Evolutionary conservation across 768 basidiomycete species (phyloP).

Genomic region (Dacryopinax primogenitus): DNA sequence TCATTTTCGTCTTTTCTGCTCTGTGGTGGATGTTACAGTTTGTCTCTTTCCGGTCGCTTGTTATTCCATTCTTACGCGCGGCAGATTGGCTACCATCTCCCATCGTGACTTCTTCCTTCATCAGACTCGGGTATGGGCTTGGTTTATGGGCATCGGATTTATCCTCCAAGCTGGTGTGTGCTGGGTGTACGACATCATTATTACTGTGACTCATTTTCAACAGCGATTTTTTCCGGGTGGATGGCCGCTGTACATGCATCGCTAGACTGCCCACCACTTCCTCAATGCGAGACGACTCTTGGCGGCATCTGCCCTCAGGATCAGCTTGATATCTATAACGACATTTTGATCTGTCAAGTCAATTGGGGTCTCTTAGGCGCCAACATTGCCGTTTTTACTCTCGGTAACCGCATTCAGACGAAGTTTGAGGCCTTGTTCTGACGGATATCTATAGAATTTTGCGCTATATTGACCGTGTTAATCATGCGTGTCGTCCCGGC

Average conservation of each 20-base stretch:
- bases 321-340: slow-evolving; percentile 2
- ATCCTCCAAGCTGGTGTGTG: background rate
- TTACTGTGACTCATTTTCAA: background rate
- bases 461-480: background rate
- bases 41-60: background rate
- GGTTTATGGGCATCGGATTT: background rate
- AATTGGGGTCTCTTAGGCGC: background rate
- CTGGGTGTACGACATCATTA: background rate
- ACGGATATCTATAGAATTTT: background rate
- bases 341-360: background rate
- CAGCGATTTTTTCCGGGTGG: background rate
- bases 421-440: background rate
- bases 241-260: background rate
- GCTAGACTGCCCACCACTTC: background rate
- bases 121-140: background rate
- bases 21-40: background rate
- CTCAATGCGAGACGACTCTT: background rate
- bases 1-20: background rate
- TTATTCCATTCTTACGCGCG: background rate
- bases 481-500: slow-evolving; percentile 4
- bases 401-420: background rate
- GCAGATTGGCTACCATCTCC: background rate
- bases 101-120: slow-evolving; percentile 5
- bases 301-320: background rate
- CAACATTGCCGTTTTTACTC: background rate